A percentile compares a stretch with the other conserved stretches of the same genome.
phyloP scores from a whole-genome alignment of 202 grass and related monocot species.

The Saccharum hybrid region DNA sequence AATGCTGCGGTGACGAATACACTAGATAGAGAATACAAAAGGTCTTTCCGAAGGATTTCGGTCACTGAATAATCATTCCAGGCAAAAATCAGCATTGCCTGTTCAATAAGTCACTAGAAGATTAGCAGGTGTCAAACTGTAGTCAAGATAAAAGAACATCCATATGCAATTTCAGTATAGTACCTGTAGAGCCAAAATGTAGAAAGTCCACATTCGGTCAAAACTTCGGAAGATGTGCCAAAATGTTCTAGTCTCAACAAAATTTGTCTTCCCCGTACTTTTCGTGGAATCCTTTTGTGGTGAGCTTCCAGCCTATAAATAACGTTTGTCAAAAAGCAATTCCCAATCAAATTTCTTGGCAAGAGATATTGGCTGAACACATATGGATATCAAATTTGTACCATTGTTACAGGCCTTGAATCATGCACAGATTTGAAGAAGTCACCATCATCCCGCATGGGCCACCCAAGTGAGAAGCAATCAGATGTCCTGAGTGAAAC shows the following conservation, averaged over 20 bases:
- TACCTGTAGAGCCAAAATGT: slow-evolving; percentile 87
- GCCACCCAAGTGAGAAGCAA: slow-evolving; percentile 96
- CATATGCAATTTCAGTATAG: slow-evolving; percentile 36
- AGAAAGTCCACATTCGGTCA: slow-evolving; percentile 97
- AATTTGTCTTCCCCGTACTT: slow-evolving; percentile 90
- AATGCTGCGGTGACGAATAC: slow-evolving; percentile 89
- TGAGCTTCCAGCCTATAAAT: slow-evolving; percentile 58
- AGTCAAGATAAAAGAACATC: slow-evolving; percentile 30
- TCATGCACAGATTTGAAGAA: slow-evolving; percentile 84
- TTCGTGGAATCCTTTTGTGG: slow-evolving; percentile 60
- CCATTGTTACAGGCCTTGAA: slow-evolving; percentile 54
- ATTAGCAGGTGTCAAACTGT: slow-evolving; percentile 47
- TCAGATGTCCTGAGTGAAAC: slow-evolving; percentile 74
- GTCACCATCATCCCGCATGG: slow-evolving; percentile 93
- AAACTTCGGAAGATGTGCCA: slow-evolving; percentile 98
- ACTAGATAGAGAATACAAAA: slow-evolving; percentile 84
- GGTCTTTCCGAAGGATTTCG: slow-evolving; percentile 72
- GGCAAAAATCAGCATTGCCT: slow-evolving; percentile 63
- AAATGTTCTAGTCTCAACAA: slow-evolving; percentile 95
- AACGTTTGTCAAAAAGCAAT: slow-evolving; percentile 1
- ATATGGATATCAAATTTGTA: slow-evolving; percentile 41
- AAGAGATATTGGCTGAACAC: slow-evolving; percentile 41
- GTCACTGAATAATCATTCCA: slow-evolving; percentile 65
- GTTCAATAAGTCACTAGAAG: slow-evolving; percentile 34
- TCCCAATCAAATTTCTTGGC: slow-evolving; percentile 24